A percentile compares a stretch with the other conserved stretches of the same genome.
phyloP scores from a whole-genome alignment of 768 basidiomycete genomes.

The Xerocomellus chrysenteron region DNA sequence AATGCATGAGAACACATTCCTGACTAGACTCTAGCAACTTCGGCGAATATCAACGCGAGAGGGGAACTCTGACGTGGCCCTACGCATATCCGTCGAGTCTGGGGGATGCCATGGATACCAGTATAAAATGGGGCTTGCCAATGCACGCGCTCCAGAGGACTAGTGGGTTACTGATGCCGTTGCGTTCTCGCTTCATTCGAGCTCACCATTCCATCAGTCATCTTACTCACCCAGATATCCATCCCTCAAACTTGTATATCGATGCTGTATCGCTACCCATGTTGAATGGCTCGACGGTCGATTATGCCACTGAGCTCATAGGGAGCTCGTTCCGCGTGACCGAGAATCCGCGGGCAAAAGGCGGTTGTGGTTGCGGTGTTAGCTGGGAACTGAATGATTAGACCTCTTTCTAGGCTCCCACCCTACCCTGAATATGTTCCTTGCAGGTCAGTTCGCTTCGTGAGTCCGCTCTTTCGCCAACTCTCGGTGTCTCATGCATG shows the following conservation, averaged over 20 bases:
- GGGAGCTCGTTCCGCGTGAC: slow-evolving; percentile 84
- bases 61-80: slow-evolving; percentile 59
- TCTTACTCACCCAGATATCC: slow-evolving; percentile 67
- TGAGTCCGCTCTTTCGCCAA: background rate
- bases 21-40: slow-evolving; percentile 62
- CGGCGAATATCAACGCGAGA: slow-evolving; percentile 59
- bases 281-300: slow-evolving; percentile 84
- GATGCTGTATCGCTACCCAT: slow-evolving; percentile 85
- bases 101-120: slow-evolving; percentile 99
- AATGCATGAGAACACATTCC: background rate
- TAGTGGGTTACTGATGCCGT: slow-evolving; percentile 58
- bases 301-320: slow-evolving; percentile 93
- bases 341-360: slow-evolving; percentile 89
- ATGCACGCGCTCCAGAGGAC: slow-evolving; percentile 64
- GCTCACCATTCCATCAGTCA: slow-evolving; percentile 41
- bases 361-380: slow-evolving; percentile 94
- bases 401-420: background rate
- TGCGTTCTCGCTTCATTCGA: background rate
- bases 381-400: slow-evolving; percentile 64
- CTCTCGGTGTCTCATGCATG: background rate
- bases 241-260: slow-evolving; percentile 75
- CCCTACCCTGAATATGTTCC: background rate
- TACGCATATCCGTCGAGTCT: slow-evolving; percentile 84
- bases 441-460: background rate
- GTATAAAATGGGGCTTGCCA: slow-evolving; percentile 86